Evolutionary conservation across 2,329 filamentous ascomycete species (phyloP), one percentile per base, ranked within the genome.

Genomic region (Ceratocystis variospora): DNA sequence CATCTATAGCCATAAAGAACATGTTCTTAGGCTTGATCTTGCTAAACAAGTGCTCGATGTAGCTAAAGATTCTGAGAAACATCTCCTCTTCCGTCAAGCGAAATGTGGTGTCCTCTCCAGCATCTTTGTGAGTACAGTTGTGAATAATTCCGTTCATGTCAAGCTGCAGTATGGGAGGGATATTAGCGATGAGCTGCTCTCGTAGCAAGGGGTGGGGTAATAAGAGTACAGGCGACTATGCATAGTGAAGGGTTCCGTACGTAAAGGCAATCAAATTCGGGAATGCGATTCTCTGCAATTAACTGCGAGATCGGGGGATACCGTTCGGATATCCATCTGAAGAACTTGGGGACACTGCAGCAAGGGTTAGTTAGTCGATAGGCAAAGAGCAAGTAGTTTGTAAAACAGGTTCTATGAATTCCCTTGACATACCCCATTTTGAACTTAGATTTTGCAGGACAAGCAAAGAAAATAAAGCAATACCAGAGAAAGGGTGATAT

Each of bases 131-230:
- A 66, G 94, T 99, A 76, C 94, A 99, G 76, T 99, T 99, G 77
- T 99, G 93, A 73, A 99, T 99, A 75, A 99, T 99, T 71, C 94
- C 94, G 77, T 99, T 99, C 94, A 99, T 99, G 73, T 95, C 90
- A 71, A 95, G 81, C 85, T 87, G 74, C 31, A 65, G 48, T 72
- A 68, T 72, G 72, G 33, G 17, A 10, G 72, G 33, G 17, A 10
- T n/a, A 37, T 67, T 55, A 64, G 48, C 33, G 22, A n/a, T 12
- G 41, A 33, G 12, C 22, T 37, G 55, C 22, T 61, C 28, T 44
- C 17, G 55, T 7, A 15, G 19, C 8, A 15, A 50, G 31, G 12
- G 33, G 17, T 5, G 19, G 37, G 22, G 57, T 31, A 22, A 1
- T 15, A 41, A 33, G 61, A 69, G 46, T 63, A 48, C 15, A 59